Evolutionary conservation across 2,329 filamentous ascomycete species (phyloP).

Genomic region (Arthrobotrys entomopaga): DNA sequence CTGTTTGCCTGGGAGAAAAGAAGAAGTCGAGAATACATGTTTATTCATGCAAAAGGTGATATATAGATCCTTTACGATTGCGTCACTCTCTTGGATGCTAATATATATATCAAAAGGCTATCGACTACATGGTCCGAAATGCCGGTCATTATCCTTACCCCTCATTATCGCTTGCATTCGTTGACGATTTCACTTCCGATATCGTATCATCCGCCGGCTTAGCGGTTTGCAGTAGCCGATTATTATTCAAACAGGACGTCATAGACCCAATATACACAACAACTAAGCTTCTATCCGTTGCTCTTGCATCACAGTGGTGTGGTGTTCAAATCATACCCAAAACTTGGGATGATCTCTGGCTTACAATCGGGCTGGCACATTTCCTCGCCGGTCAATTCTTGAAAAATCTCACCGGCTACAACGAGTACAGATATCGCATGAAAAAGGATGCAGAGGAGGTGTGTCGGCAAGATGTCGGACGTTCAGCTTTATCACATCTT

Average conservation of each 20-base stretch:
- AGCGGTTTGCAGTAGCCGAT: conserved; percentile 83
- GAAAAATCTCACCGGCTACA: conserved; percentile 89
- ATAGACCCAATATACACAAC: conserved; percentile 85
- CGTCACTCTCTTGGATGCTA: conserved; percentile 8
- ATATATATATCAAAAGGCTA: conserved; percentile 66
- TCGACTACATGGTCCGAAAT: conserved; percentile 89
- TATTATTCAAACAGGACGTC: conserved; percentile 85
- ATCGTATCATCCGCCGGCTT: conserved; percentile 82
- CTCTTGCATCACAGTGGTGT: conserved; percentile 90
- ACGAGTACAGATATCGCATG: conserved; percentile 90
- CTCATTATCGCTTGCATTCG: conserved; percentile 91
- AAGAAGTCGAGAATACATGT: conserved; percentile 87
- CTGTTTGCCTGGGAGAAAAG: conserved; percentile 82
- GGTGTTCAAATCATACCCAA: conserved; percentile 91
- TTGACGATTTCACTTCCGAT: conserved; percentile 85
- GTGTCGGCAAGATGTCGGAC: conserved; percentile 81
- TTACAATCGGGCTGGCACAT: conserved; percentile 87
- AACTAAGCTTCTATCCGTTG: conserved; percentile 81
- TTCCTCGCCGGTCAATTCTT: conserved; percentile 96
- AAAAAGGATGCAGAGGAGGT: conserved; percentile 85
- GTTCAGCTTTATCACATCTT: conserved; percentile 61
- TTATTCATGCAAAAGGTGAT: conserved; percentile 75
- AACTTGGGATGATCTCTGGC: conserved; percentile 83
- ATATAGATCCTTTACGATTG: no score
- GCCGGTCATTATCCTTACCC: conserved; percentile 92